A percentile compares a stretch with the other conserved stretches of the same genome.
Evolutionary conservation across 2,329 filamentous ascomycete species (phyloP).

Genomic region (Fusarium bulbicola): DNA sequence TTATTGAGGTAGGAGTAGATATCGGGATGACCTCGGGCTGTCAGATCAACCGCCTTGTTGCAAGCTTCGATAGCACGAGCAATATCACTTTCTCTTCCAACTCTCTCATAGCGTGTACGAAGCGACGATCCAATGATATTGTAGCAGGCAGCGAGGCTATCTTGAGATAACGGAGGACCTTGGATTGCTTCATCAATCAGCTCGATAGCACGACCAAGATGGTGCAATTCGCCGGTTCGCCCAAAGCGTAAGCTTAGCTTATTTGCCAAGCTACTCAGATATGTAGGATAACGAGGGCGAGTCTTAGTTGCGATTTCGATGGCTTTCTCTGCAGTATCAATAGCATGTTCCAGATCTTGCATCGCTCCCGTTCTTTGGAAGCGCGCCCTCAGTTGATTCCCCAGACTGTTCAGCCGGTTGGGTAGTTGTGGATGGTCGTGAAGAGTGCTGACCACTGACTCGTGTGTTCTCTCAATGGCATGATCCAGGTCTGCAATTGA

Average conservation of each 20-base stretch:
- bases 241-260: not conserved
- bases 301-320: too few relatives aligned
- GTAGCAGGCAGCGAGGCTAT: not conserved
- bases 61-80: not conserved
- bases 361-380: not conserved
- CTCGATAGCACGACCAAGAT: not conserved
- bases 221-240: accelerated
- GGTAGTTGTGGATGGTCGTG: not conserved
- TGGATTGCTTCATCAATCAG: not conserved
- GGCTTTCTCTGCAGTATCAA: not conserved
- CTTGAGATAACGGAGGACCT: accelerated
- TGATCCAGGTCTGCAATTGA: not conserved
- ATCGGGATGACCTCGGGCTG: too few relatives aligned
- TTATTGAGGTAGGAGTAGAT: not conserved
- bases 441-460: not conserved
- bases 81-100: not conserved
- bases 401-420: not conserved
- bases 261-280: not conserved
- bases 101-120: not conserved
- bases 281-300: not conserved
- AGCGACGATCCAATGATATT: not conserved
- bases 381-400: not conserved
- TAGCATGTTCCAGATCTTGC: not conserved
- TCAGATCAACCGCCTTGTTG: not conserved
- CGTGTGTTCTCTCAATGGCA: not conserved